Base-by-base conservation (phyloP, 164 flowering plant species). In the Stephania cephalantha region DNA sequence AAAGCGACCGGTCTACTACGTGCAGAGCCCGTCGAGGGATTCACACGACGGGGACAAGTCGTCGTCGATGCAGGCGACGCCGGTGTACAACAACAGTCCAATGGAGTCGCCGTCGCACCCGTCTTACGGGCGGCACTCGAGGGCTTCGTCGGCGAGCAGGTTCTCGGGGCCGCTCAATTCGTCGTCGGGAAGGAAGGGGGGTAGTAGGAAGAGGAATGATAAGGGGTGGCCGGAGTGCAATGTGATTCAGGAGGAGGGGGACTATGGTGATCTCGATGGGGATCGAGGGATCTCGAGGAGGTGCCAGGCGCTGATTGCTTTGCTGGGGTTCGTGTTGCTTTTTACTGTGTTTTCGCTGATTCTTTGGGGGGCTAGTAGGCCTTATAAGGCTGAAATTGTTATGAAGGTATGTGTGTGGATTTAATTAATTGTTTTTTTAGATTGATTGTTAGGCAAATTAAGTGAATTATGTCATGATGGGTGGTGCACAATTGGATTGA, bases 1-100 rank as follows among this genome's bases (percentile, higher is more conserved):
- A 3, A 92, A 92, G 76, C 80, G 95, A 42, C 87, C 90, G 7
- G 93, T 85, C 12, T 95, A 93, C 79, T 95, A 80, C 76, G 97
- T 93, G 12, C 99, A 95, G 80, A 95, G 99, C 78, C 99, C 99
- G 20, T 93, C 99, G 3, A 78, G 99, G 58, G 97, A 93, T 72
- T 93, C 97, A n/a, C 94, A 91, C 12, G 98, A 95, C 86, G 99
- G 96, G 1, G 98, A 93, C 83, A 95, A 95, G 83, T 89, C 97
- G 0, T 88, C 94, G 3, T 90, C 97, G 1, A 84, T 91, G 90
- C 97, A 91, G 18, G 89, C 95, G 9, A 95, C 97, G 50, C 99
- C 98, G 11, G 85, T 84, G 35, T 93, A 74, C 82, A 87, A 74
- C 82, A 87, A 86, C 69, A 91, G 94, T 74, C 97, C 96, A 0